These are phyloP conservation scores for Fusarium siculi DNA, from an alignment of 2,329 filamentous ascomycete species.

Conservation along the genomic window DNA sequence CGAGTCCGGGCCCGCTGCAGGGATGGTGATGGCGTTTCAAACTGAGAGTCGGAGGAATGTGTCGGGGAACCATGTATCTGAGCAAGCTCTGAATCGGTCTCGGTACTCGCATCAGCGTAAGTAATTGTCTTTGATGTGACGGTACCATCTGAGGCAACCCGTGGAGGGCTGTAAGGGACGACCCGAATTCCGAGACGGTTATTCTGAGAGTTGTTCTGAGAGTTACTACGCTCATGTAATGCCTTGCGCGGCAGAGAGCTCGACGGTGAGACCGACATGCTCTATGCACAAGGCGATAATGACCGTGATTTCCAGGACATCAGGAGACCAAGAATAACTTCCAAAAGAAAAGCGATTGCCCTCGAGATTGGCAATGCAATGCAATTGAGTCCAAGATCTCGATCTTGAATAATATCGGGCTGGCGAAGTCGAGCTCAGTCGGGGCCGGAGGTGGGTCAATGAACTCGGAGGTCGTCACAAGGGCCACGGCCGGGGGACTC, in stretches of 20 bases:
- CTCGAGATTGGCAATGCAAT: slow-evolving; percentile 15
- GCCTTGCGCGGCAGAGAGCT: slow-evolving; percentile 45
- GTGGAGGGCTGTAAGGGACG: slow-evolving; percentile 53
- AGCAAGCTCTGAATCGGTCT: slow-evolving; percentile 35
- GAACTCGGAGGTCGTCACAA: slow-evolving; percentile 19
- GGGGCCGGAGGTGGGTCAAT: slow-evolving; percentile 34
- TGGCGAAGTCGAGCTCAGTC: slow-evolving; percentile 14
- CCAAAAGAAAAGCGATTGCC: slow-evolving; percentile 6
- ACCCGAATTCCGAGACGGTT: slow-evolving; percentile 51
- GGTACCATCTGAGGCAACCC: slow-evolving; percentile 48
- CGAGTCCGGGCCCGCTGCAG: slow-evolving; percentile 32
- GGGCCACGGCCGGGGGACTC: slow-evolving; percentile 14
- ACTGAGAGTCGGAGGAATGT: slow-evolving; percentile 35
- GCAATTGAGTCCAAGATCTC: slow-evolving; percentile 3
- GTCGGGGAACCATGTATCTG: slow-evolving; percentile 28
- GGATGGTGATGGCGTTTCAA: slow-evolving; percentile 42
- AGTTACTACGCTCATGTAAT: slow-evolving; percentile 44
- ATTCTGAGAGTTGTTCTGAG: slow-evolving; percentile 45
- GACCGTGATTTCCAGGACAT: slow-evolving; percentile 37
- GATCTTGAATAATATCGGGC: slow-evolving; percentile 7
- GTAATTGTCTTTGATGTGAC: slow-evolving; percentile 41
- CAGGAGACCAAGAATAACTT: slow-evolving; percentile 11
- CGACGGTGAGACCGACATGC: slow-evolving; percentile 49
- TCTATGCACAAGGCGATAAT: slow-evolving; percentile 44
- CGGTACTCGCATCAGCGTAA: slow-evolving; percentile 37